Conservation (phyloP, 78 protist genomes). For the Polysphondylium violaceum region DNA sequence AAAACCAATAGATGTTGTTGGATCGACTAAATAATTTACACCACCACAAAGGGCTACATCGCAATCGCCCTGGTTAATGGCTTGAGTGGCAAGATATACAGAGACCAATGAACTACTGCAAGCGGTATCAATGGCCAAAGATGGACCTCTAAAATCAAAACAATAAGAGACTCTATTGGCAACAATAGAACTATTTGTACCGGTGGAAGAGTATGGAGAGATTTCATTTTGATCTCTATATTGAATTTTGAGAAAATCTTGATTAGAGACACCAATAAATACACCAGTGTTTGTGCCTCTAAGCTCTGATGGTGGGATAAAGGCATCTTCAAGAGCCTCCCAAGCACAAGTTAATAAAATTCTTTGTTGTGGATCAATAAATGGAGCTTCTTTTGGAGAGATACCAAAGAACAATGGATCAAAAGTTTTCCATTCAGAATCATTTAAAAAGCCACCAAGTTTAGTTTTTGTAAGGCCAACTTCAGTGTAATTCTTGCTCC, state of each 20-base stretch:
- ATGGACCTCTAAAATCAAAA: conserved; percentile 89
- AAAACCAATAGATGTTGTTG: conserved; percentile 20
- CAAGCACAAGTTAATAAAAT: conserved; percentile 73
- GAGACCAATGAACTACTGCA: conserved; percentile 92
- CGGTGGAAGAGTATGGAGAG: conserved; percentile 40
- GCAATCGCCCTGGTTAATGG: conserved; percentile 78
- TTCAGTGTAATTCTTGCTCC: conserved; percentile 21
- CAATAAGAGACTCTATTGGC: conserved; percentile 87
- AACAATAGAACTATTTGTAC: conserved; percentile 52
- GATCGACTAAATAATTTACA: conserved; percentile 81
- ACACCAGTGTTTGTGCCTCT: conserved; percentile 75
- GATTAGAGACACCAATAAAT: conserved; percentile 54
- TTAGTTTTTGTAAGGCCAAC: conserved; percentile 21
- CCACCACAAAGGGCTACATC: conserved; percentile 87
- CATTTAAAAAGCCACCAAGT: conserved; percentile 62
- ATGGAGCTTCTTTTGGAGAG: conserved; percentile 71
- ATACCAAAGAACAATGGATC: conserved; percentile 74
- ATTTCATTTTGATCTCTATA: neutral
- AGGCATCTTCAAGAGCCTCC: conserved; percentile 82
- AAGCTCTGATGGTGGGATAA: conserved; percentile 10
- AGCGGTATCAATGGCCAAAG: conserved; percentile 92
- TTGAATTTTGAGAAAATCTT: conserved; percentile 18
- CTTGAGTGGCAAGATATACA: conserved; percentile 67
- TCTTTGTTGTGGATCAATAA: conserved; percentile 95
- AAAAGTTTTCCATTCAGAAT: conserved; percentile 44